A percentile compares a stretch with the other conserved stretches of the same genome.
Evolutionary conservation across 352 stramenopile genomes (phyloP).

Genomic region (Pythium grandisporangium): DNA sequence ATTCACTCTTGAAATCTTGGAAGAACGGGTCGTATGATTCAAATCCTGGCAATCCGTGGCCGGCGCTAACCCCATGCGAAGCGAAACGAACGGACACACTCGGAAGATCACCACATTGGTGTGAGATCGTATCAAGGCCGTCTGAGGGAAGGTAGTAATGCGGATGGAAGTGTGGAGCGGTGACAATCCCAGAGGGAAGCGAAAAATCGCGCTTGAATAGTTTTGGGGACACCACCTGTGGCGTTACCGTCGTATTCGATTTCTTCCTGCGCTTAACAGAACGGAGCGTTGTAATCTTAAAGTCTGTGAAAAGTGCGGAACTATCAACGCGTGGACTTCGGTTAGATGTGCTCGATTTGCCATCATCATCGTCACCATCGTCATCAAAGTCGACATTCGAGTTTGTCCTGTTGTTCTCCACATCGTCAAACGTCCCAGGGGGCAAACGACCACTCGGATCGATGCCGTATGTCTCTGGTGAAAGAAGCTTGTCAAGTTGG

Average conservation of each 20-base stretch:
- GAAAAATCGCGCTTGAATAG: constrained; percentile 8
- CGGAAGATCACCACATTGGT: constrained; percentile 3
- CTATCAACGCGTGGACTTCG: constrained; percentile 21
- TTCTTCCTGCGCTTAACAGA: constrained; percentile 16
- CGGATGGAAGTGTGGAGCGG: constrained; percentile 1
- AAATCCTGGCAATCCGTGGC: constrained; percentile 12
- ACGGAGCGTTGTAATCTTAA: constrained; percentile 18
- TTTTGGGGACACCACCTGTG: neutral
- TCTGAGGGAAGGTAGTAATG: neutral
- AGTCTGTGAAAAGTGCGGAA: constrained; percentile 16
- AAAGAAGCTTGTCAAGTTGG: constrained; percentile 71
- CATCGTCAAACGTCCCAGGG: constrained; percentile 13
- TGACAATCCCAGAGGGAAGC: constrained; percentile 11
- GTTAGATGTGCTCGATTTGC: constrained; percentile 22
- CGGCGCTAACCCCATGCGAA: neutral
- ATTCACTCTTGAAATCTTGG: constrained; percentile 29
- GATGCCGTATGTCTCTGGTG: constrained; percentile 74
- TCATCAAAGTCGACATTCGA: constrained; percentile 12
- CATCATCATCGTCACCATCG: constrained; percentile 16
- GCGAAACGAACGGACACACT: constrained; percentile 18
- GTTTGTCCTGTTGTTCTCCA: constrained; percentile 25
- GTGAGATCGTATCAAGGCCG: neutral
- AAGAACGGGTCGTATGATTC: constrained; percentile 35
- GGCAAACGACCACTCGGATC: constrained; percentile 47
- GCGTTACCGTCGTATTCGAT: neutral